A percentile compares a stretch with the other conserved stretches of the same genome.
Conservation (phyloP, 2,329 filamentous ascomycete species). For the Fonsecaea pedrosoi region DNA sequence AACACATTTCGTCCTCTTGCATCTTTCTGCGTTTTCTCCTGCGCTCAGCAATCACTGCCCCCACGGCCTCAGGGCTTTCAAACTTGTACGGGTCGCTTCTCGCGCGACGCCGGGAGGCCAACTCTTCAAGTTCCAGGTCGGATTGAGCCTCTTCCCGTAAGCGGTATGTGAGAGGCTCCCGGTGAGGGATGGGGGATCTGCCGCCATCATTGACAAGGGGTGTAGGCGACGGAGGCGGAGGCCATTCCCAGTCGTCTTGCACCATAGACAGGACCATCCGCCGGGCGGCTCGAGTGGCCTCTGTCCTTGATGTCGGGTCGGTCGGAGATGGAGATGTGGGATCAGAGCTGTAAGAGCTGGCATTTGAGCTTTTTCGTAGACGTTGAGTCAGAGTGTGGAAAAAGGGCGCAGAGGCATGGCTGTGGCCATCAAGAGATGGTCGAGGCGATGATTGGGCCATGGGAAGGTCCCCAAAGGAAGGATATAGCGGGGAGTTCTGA, state of each 20-base stretch:
- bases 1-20: constrained; percentile 69
- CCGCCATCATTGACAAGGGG: constrained; percentile 7
- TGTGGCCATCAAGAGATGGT: constrained; percentile 26
- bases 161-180: constrained; percentile 36
- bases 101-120: constrained; percentile 10
- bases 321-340: neutral
- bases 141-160: constrained; percentile 37
- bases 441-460: constrained; percentile 21
- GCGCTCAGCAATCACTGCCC: constrained; percentile 54
- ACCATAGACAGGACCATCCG: constrained; percentile 34
- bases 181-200: constrained; percentile 11
- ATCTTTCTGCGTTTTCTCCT: constrained; percentile 64
- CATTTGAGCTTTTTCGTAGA: constrained; percentile 37
- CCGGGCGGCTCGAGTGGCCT: constrained; percentile 34
- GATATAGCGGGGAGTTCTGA: constrained; percentile 14
- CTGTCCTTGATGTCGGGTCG: constrained; percentile 30
- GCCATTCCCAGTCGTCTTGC: constrained; percentile 40
- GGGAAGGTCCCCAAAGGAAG: constrained; percentile 4
- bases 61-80: constrained; percentile 51
- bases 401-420: constrained; percentile 27
- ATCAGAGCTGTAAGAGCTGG: constrained; percentile 30
- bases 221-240: constrained; percentile 20
- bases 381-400: constrained; percentile 38
- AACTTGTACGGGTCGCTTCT: constrained; percentile 47
- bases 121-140: constrained; percentile 34